Evolutionary conservation across 2,329 filamentous ascomycete genomes (phyloP), one percentile per base, ranked within the genome.

Genomic region (Colletotrichum musae): DNA sequence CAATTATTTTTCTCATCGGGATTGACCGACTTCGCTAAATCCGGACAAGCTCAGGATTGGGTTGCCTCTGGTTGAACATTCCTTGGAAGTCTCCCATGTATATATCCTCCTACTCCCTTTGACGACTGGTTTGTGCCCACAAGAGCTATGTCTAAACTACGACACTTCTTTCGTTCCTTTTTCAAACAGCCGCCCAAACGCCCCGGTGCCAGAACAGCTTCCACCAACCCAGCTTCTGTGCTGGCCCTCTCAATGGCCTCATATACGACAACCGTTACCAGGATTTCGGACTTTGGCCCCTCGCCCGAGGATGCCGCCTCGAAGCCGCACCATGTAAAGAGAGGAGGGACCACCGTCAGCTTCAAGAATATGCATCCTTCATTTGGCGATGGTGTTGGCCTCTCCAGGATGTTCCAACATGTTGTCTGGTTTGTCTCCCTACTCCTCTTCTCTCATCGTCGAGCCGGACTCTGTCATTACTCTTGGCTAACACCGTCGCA

Each of bases 341-440:
- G 77, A 58, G 72, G 78, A 50, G 85, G 85, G 50, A 74, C 70
- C 26, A 72, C 81, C 21, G 74, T 81, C 54, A 80, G 81, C 68
- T 89, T 88, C 75, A 78, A 79, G 66, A 89, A 89, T 70, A 82
- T 84, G 0, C 82, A 88, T 59, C 82, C 84, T n/a, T 88, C 86
- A 0, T 85, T 77, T 64, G 74, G 70, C 3, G 57, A 72, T 9
- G 56, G 62, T 21, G 70, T 70, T 2, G 57, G 70, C 16, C 50
- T 71, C 1, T 63, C 70, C 24, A 73, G 73, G 16, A 75, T 80
- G 6, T 12, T 80, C 0, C 71, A 70, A 28, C 77, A 76, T n/a
- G 73, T 84, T 2, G 18, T 83, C 26, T 80, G 78, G 83, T 84
- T 73, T 15, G 80, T 74, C 16, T 28, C 47, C 41, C 45, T 2